Conservation (phyloP, 148 eudicot species). For the Chenopodium formosanum region DNA sequence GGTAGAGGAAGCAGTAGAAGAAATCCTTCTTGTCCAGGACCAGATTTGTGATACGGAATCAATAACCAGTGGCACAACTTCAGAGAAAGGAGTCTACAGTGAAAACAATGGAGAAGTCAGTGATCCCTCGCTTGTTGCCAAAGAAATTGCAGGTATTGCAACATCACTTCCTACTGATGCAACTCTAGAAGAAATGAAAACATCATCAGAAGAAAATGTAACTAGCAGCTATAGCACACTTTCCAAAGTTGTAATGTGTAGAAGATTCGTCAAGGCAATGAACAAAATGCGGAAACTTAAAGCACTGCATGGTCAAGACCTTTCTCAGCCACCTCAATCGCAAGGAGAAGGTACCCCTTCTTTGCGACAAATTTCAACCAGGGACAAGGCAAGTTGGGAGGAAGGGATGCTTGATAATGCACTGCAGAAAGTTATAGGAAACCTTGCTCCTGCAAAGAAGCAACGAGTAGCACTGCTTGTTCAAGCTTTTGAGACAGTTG, state of each 20-base stretch:
- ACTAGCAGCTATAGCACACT: slow-evolving; percentile 56
- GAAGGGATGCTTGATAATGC: slow-evolving; percentile 90
- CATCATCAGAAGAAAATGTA: slow-evolving; percentile 16
- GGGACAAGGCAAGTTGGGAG: slow-evolving; percentile 62
- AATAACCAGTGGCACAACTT: slow-evolving; percentile 35
- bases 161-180: slow-evolving; percentile 11
- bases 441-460: slow-evolving; percentile 64
- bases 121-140: slow-evolving; percentile 11
- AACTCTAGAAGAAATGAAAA: slow-evolving; percentile 20
- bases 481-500: slow-evolving; percentile 80
- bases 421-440: slow-evolving; percentile 64
- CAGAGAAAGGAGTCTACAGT: slow-evolving; percentile 32
- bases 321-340: slow-evolving; percentile 17
- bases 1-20: slow-evolving; percentile 69
- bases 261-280: slow-evolving; percentile 71
- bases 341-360: slow-evolving; percentile 43
- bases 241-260: slow-evolving; percentile 56
- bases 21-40: slow-evolving; percentile 55
- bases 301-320: slow-evolving; percentile 21
- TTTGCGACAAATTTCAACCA: slow-evolving; percentile 38
- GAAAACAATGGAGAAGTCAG: slow-evolving; percentile 16
- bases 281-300: slow-evolving; percentile 54
- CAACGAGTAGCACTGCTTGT: slow-evolving; percentile 70
- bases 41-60: slow-evolving; percentile 48
- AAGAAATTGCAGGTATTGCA: slow-evolving; percentile 19